Conservation (phyloP, 129 eudicot species). For the Flaveria linearis region DNA sequence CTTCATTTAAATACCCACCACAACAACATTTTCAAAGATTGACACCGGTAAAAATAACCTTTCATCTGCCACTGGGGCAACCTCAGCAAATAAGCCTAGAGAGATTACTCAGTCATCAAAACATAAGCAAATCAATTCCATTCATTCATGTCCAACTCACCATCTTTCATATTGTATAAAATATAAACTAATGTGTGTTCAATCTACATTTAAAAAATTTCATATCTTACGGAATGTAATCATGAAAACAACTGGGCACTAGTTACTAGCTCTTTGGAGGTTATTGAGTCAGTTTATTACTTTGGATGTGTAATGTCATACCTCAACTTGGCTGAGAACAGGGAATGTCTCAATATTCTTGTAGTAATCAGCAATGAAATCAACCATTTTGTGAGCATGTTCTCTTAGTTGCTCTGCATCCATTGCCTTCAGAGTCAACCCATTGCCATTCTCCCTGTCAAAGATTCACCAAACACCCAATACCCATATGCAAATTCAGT, state of each 20-base stretch:
- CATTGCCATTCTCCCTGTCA: conserved; percentile 62
- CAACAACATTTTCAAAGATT: too few relatives aligned
- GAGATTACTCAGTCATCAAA: too few relatives aligned
- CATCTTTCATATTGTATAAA: neutral
- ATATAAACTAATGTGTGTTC: neutral
- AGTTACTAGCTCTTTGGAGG: neutral
- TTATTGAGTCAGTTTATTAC: neutral
- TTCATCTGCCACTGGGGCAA: too few relatives aligned
- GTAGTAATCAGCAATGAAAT: conserved; percentile 97
- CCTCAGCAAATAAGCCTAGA: too few relatives aligned
- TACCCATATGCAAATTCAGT: neutral
- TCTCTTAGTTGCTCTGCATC: conserved; percentile 92
- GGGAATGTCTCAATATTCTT: conserved; percentile 78
- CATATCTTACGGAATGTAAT: neutral
- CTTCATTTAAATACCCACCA: too few relatives aligned
- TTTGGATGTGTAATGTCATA: neutral
- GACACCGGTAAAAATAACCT: too few relatives aligned
- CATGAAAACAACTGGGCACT: neutral
- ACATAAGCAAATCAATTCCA: too few relatives aligned
- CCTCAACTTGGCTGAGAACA: conserved; percentile 99
- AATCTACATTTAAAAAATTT: conserved; percentile 2
- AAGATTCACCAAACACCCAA: conserved; percentile 2
- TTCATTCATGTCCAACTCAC: neutral
- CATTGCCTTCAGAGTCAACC: conserved; percentile 89
- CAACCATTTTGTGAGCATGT: conserved; percentile 89